Base-by-base conservation (phyloP, 257 asterid genomes). In the Linderniella brevidens region DNA sequence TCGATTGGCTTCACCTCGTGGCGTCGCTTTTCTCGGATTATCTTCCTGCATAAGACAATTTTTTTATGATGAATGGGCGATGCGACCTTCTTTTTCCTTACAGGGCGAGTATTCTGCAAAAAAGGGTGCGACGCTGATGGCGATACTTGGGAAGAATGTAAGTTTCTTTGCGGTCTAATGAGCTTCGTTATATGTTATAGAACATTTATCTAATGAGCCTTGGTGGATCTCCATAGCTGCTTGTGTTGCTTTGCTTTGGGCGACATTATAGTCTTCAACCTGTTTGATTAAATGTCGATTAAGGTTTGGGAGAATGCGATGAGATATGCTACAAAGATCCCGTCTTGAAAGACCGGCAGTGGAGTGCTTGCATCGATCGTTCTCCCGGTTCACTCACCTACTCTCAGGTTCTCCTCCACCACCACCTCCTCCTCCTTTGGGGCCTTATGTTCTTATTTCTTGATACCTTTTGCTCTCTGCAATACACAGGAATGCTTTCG, bases 331-430 rank as follows among this genome's bases (percentile, higher is more conserved):
- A 80, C 62, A 88, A 88, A 56, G 95, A 82, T 54, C 95, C 98
- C 0, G 98, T 88, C 58, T 63, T 88, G 25, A 80, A 84, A 68
- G 86, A 88, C 74, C 70, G 54, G 55, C 68, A 88, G 56, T 88
- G 98, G 98, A 88, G 95, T 69, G 81, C 94, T 53, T 88, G 67
- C 47, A 84, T 88, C 13, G 98, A 88, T 58, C 95, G 98, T 12
- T 82, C 98, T 63, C 98, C 98, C 46, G 98, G 98, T 62, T 48
- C 50, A 9, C 35, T 25, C 19, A 20, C 50, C 43, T 57, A 55
- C 48, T 55, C 53, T 41, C 8, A 41, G 38, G 57, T 49, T 15
- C 7, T 35, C 25, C 25, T 10, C 19, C n/a, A n/a, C n/a, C n/a
- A n/a, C n/a, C n/a, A n/a, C n/a, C n/a, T n/a, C n/a, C n/a, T n/a